phyloP scores from a whole-genome alignment of 2,329 filamentous ascomycete genomes.

The Colletotrichum navitas region DNA sequence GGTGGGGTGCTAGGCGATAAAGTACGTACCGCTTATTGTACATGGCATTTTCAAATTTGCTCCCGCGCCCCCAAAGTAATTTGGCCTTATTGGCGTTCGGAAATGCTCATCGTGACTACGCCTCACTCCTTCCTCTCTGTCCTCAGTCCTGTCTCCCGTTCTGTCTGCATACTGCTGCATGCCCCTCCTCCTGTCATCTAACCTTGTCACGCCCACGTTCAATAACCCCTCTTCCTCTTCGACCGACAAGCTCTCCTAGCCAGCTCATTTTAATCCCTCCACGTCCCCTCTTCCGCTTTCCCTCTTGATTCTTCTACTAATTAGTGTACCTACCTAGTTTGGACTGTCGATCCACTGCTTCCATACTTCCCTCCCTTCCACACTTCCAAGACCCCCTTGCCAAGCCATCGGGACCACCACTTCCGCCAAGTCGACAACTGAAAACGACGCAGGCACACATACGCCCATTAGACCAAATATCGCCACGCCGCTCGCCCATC shows the following conservation, averaged over 20 bases:
- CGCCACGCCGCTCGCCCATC: conserved; percentile 10
- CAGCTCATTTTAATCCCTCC: conserved; percentile 16
- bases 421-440: conserved; percentile 18
- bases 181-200: conserved; percentile 12
- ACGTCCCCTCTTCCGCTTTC: conserved; percentile 14
- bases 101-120: conserved; percentile 37
- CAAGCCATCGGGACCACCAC: conserved; percentile 32
- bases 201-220: conserved; percentile 5
- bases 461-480: neutral
- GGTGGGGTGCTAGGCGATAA: neutral
- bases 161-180: neutral
- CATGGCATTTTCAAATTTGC: conserved; percentile 18
- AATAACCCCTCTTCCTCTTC: neutral
- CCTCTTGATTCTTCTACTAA: neutral
- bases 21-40: neutral
- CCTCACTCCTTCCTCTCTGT: conserved; percentile 14
- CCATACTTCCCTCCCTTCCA: conserved; percentile 13
- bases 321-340: neutral
- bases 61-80: conserved; percentile 15
- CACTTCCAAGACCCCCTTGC: conserved; percentile 12
- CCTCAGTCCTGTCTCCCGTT: neutral
- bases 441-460: neutral
- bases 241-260: neutral
- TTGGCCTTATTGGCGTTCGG: conserved; percentile 3
- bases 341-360: conserved; percentile 30